Evolutionary conservation across 2,329 filamentous ascomycete genomes (phyloP).

Genomic region (Trichoderma sp.): DNA sequence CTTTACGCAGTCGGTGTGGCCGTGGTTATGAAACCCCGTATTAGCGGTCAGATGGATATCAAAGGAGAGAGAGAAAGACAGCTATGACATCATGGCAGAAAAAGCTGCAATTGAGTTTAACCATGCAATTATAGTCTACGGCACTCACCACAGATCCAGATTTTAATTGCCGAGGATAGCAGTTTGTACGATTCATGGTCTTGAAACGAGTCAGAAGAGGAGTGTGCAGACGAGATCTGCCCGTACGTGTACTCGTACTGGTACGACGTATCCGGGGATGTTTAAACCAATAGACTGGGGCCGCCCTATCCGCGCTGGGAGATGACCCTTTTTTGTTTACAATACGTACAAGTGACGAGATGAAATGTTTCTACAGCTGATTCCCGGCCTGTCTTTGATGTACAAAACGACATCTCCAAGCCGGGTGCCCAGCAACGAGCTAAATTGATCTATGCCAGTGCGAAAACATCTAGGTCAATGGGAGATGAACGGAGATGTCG

Average conservation of each 20-base stretch:
- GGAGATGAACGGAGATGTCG: constrained; percentile 47
- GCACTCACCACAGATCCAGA: background rate
- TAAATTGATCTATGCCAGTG: constrained; percentile 52
- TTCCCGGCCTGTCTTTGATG: constrained; percentile 54
- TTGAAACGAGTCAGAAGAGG: background rate
- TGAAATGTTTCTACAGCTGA: constrained; percentile 57
- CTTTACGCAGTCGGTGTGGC: background rate
- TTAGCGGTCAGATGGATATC: background rate
- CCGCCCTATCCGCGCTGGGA: background rate
- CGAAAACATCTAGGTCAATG: constrained; percentile 54
- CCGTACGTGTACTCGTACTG: background rate
- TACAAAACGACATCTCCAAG: constrained; percentile 56
- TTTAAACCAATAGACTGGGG: background rate
- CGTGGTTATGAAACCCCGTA: background rate
- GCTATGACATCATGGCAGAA: constrained; percentile 11
- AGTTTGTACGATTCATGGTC: background rate
- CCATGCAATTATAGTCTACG: background rate
- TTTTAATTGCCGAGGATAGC: background rate
- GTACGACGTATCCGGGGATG: constrained; percentile 1
- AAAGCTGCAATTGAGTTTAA: constrained; percentile 11
- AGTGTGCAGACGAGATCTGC: background rate
- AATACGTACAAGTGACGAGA: background rate
- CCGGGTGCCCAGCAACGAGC: constrained; percentile 57
- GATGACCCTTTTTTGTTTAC: background rate
- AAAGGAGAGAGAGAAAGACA: background rate